Evolutionary conservation across 805 yeast genomes (phyloP), one percentile per base, ranked within the genome.

Genomic region (Wickerhamomyces bisporus): DNA sequence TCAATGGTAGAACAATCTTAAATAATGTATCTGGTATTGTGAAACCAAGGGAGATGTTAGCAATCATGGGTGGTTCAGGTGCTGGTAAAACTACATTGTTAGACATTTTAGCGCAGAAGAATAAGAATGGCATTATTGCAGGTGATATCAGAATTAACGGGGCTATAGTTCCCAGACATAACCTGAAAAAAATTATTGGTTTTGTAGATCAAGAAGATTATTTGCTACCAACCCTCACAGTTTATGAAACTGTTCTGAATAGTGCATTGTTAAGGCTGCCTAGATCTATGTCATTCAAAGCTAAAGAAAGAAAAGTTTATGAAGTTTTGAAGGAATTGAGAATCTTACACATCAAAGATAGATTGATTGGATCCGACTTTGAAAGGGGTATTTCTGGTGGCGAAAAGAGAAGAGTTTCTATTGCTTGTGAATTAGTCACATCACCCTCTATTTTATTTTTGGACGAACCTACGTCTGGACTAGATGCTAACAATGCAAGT

Each of bases 11-110:
- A 18, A 62, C 61, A 14, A 79, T 93, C 4, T 68, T 93, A 41
- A 68, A 73, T 11, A 67, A 72, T 21, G 71, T 86, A 0, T 78
- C 75, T 48, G 98, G 98, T 9, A 49, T 77, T 12, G 95, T 81
- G 3, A 76, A 77, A 36, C 95, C 97, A 2, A 83, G 96, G 27
- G 88, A 88, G 57, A 83, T 95, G 44, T 60, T 88, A 57, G 98
- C 98, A 1, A 87, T 93, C 30, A 86, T 93, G 95, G 98, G 98
- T 31, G 97, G 97, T 1, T 89, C 97, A 0, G 98, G 98, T 35
- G 98, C 98, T 12, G 98, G 98, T 36, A 93, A 93, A 57, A 91
- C 98, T 1, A 91, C 98, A 0, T 64, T 93, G 30, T 65, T 93
- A 36, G 98, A 93, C 55, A 88, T 93, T 42, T 65, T 93, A 39